Evolutionary conservation across 202 grass and related monocot species (phyloP).

Genomic region (Brachypodium distachyon): DNA sequence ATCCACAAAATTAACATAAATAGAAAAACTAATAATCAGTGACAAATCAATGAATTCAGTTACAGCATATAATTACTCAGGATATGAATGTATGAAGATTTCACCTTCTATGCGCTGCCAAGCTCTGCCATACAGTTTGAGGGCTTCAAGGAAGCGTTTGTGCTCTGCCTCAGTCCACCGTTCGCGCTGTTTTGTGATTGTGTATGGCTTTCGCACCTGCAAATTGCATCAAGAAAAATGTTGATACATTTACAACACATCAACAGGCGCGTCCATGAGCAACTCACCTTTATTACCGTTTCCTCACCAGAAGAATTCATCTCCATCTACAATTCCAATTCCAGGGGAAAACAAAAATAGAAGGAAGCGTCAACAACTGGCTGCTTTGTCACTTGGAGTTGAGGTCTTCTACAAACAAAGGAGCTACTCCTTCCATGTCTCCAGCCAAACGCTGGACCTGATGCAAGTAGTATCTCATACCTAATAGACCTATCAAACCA

Average conservation of each 20-base stretch:
- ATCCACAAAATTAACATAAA: constrained; percentile 19
- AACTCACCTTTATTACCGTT: constrained; percentile 65
- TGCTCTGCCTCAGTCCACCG: constrained; percentile 98
- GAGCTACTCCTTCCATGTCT: constrained; percentile 52
- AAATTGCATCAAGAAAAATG: constrained; percentile 14
- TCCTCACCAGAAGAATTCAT: constrained; percentile 79
- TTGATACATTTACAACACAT: constrained; percentile 20
- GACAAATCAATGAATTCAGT: not conserved
- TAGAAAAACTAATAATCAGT: constrained; percentile 3
- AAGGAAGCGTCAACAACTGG: not conserved
- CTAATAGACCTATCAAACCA: constrained; percentile 41
- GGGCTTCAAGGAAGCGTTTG: constrained; percentile 85
- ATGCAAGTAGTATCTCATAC: constrained; percentile 74
- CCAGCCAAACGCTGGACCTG: constrained; percentile 62
- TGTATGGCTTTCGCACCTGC: constrained; percentile 93
- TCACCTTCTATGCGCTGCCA: constrained; percentile 99
- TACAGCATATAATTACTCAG: not conserved
- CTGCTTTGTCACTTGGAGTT: constrained; percentile 60
- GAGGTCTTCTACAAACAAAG: constrained; percentile 73
- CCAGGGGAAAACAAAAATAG: constrained; percentile 7
- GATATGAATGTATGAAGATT: constrained; percentile 4
- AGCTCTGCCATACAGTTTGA: constrained; percentile 95
- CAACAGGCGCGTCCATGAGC: not conserved
- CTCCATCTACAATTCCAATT: constrained; percentile 58
- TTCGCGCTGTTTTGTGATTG: constrained; percentile 95